Conservation (phyloP, 176 grass and related monocot species). For the Metroxylon sagu region DNA sequence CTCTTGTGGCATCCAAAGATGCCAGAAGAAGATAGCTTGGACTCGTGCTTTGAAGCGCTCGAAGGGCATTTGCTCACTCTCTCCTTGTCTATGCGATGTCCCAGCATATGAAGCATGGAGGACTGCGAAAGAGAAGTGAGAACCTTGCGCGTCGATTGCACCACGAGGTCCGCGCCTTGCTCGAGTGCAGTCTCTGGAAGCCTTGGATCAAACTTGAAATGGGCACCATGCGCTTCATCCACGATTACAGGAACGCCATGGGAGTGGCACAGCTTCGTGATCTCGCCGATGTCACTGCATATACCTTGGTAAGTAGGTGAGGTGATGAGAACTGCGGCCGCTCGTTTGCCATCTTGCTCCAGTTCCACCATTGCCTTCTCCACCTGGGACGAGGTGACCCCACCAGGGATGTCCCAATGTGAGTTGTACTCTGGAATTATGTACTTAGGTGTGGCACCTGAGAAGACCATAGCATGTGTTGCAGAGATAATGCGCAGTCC, state of each 20-base stretch:
- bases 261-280: constrained; percentile 35
- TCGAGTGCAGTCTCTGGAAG: constrained; percentile 61
- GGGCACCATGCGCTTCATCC: constrained; percentile 74
- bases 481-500: constrained; percentile 75
- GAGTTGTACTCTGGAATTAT: constrained; percentile 66
- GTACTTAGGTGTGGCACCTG: constrained; percentile 59
- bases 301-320: constrained; percentile 82
- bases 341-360: constrained; percentile 24
- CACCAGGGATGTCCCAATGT: constrained; percentile 59
- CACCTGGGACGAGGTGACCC: constrained; percentile 40
- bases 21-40: constrained; percentile 79
- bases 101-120: constrained; percentile 68
- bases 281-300: constrained; percentile 63
- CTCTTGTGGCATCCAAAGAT: constrained; percentile 77
- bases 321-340: constrained; percentile 65
- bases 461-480: constrained; percentile 52
- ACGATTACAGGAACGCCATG: constrained; percentile 63
- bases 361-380: constrained; percentile 49
- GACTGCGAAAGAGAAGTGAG: constrained; percentile 79
- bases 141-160: constrained; percentile 90
- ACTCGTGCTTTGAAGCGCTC: constrained; percentile 71
- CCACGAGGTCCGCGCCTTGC: constrained; percentile 62
- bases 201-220: constrained; percentile 53
- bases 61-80: constrained; percentile 55
- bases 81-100: constrained; percentile 43